These are phyloP conservation scores for Bimuria novae-zelandiae DNA, from an alignment of 2,329 filamentous ascomycete genomes.

Conservation along the genomic window DNA sequence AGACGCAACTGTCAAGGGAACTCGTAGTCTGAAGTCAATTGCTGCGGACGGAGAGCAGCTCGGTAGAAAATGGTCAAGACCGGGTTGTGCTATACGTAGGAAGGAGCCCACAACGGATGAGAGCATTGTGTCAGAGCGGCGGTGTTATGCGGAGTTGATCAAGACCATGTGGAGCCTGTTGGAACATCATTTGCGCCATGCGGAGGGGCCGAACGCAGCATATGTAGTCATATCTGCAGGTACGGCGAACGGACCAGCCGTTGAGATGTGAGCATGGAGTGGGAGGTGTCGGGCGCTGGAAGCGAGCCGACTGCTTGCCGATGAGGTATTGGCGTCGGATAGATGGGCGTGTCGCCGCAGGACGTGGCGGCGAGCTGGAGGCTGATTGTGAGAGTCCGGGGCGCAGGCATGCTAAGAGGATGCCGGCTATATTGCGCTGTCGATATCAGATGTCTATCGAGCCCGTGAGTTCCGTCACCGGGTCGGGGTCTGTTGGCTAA, in stretches of 20 bases:
- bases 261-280: not conserved
- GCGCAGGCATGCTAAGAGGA: slow-evolving; percentile 24
- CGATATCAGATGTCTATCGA: slow-evolving; percentile 17
- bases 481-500: slow-evolving; percentile 27
- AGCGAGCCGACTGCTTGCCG: slow-evolving; percentile 10
- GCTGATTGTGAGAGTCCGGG: slow-evolving; percentile 28
- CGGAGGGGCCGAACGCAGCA: slow-evolving; percentile 22
- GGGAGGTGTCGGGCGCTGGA: slow-evolving; percentile 9
- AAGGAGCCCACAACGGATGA: no score
- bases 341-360: slow-evolving; percentile 26
- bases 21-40: no score
- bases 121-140: slow-evolving; percentile 12
- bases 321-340: slow-evolving; percentile 20
- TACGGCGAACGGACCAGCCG: slow-evolving; percentile 15
- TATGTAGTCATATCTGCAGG: slow-evolving; percentile 33
- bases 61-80: no score
- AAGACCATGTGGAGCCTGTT: slow-evolving; percentile 33
- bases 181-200: slow-evolving; percentile 28
- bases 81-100: no score
- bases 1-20: no score
- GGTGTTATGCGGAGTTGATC: slow-evolving; percentile 29
- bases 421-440: slow-evolving; percentile 35
- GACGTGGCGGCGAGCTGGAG: slow-evolving; percentile 19
- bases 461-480: slow-evolving; percentile 9
- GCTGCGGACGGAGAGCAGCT: no score